These are phyloP conservation scores for Fusarium sp. DNA, from an alignment of 2,329 filamentous ascomycete genomes.

Conservation along the genomic window DNA sequence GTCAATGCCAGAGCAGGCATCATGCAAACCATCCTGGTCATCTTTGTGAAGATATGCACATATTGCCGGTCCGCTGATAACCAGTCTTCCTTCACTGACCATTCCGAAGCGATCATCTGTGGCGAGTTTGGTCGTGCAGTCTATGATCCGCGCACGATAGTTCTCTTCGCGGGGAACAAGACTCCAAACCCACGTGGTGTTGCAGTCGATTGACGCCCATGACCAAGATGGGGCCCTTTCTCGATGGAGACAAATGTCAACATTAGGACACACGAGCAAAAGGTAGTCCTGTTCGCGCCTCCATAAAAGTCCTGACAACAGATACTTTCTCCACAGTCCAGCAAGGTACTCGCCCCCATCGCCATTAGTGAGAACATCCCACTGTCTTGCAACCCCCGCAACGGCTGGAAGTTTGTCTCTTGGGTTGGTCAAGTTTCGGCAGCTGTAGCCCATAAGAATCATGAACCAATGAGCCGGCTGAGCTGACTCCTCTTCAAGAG, in stretches of 20 bases:
- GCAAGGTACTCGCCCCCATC: background rate
- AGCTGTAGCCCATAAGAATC: background rate
- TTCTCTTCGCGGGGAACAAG: background rate
- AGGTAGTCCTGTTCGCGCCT: background rate
- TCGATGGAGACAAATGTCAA: background rate
- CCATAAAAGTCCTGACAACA: background rate
- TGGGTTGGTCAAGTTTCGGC: background rate
- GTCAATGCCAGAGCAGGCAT: background rate
- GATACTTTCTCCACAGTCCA: background rate
- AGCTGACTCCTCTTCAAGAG: background rate
- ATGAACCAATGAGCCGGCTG: background rate
- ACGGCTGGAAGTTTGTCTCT: background rate
- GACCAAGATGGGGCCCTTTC: background rate
- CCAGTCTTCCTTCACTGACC: background rate
- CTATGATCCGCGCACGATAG: background rate
- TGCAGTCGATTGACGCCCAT: background rate
- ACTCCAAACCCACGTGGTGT: background rate
- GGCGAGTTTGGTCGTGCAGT: background rate
- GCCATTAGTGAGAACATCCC: background rate
- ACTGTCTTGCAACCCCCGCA: background rate
- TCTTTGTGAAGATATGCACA: background rate
- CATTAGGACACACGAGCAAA: background rate
- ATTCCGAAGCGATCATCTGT: background rate
- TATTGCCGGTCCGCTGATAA: background rate
- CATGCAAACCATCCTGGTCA: background rate